A percentile compares a stretch with the other conserved stretches of the same genome.
Conservation (phyloP, 371 early-diverging fungal genomes). For the Cladochytrium tenue region DNA sequence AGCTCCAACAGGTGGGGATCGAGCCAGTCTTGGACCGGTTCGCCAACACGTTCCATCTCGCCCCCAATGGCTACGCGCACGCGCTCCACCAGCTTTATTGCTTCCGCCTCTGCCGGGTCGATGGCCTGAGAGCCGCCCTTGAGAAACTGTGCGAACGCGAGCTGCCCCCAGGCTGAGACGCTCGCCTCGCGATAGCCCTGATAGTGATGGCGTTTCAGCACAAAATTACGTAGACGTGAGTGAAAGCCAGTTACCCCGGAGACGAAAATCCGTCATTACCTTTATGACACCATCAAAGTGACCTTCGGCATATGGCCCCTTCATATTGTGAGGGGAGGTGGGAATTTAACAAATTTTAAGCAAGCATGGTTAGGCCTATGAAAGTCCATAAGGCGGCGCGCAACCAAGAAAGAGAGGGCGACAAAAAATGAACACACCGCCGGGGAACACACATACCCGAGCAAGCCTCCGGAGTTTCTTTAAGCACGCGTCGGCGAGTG, state of each 20-base stretch:
- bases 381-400: neutral
- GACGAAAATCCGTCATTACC: conserved; percentile 2
- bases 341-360: neutral
- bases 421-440: neutral
- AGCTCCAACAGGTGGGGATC: conserved; percentile 47
- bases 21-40: conserved; percentile 18
- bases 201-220: neutral
- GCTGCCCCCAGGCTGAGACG: conserved; percentile 19
- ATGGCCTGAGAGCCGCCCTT: too few relatives aligned
- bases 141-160: too few relatives aligned
- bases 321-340: conserved; percentile 28
- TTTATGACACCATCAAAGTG: conserved; percentile 63
- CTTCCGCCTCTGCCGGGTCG: neutral
- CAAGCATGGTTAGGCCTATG: neutral
- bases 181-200: conserved; percentile 26
- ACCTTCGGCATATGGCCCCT: conserved; percentile 46
- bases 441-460: conserved; percentile 1
- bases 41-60: neutral
- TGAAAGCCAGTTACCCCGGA: neutral
- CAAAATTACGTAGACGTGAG: neutral
- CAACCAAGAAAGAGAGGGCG: neutral
- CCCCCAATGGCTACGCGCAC: neutral
- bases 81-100: conserved; percentile 4
- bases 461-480: conserved; percentile 48
- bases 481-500: conserved; percentile 39